Evolutionary conservation across 352 stramenopile genomes (phyloP), one percentile per base, ranked within the genome.

Genomic region (Globisporangium middletonii): DNA sequence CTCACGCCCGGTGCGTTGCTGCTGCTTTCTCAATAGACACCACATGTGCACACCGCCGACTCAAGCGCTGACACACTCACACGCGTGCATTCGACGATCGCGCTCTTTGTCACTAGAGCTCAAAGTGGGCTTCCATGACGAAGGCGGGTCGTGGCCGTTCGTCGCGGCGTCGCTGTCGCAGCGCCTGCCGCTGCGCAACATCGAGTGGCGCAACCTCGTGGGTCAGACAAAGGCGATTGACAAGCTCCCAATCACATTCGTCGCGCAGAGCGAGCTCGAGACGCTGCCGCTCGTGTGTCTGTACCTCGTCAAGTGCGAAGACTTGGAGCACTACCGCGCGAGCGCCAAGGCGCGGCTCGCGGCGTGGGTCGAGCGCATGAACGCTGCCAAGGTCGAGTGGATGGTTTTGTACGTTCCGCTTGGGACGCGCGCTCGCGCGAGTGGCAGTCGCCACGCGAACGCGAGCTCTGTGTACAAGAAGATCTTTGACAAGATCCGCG

Each of bases 271-370:
- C 33, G 56, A 57, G 55, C 48, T 68, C 30, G 59, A 64, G 5
- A 64, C 71, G 37, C 52, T 64, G 55, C 73, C 80, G 53, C 63
- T 88, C 11, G 69, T 88, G 16, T 83, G 71, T 46, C 50, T 95
- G 26, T 95, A 91, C 56, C 59, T 95, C 43, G 79, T 91, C 38
- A 92, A 90, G 63, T 95, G 85, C 61, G 85, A 95, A 57, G 83
- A 95, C 62, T 69, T 87, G 49, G 81, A 92, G 28, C 65, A 59
- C 28, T 95, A 95, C 67, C 83, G 82, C 27, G 60, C 49, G 11
- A 64, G 51, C 11, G 74, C 90, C 11, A 76, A 84, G 33, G 59
- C 64, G 4, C 62, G 75, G 3, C 63, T 94, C 42, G 55, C 60
- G 2, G 62, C 68, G 2, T 94, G 85, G 85, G 72, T 89, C 30